Conservation (phyloP, 805 yeast genomes). For the Myxozyma neglecta region DNA sequence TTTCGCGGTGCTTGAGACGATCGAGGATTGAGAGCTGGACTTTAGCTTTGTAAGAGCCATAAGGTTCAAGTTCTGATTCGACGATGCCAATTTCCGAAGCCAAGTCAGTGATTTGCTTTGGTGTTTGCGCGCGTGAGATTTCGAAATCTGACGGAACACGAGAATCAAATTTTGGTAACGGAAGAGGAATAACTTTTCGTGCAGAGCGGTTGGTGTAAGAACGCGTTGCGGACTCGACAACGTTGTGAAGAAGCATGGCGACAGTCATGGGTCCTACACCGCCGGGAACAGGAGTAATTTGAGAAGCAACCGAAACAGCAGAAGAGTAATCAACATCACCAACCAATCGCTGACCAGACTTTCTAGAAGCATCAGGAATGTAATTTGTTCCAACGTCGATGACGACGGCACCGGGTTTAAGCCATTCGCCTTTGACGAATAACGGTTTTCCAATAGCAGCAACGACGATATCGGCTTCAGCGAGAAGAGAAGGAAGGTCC, state of each 20-base stretch:
- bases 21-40: constrained; percentile 67
- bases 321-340: constrained; percentile 89
- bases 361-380: constrained; percentile 68
- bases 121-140: constrained; percentile 83
- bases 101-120: constrained; percentile 72
- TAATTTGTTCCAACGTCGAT: constrained; percentile 95
- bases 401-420: constrained; percentile 80
- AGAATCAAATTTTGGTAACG: constrained; percentile 43
- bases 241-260: constrained; percentile 88
- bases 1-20: constrained; percentile 60
- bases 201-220: constrained; percentile 48
- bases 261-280: constrained; percentile 99
- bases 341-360: constrained; percentile 76
- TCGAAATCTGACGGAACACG: constrained; percentile 86
- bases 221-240: constrained; percentile 72
- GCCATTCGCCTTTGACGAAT: constrained; percentile 82
- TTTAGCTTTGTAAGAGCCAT: constrained; percentile 88
- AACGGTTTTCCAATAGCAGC: constrained; percentile 92
- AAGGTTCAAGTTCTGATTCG: constrained; percentile 78
- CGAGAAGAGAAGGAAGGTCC: constrained; percentile 57
- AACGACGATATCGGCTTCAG: constrained; percentile 79
- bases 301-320: constrained; percentile 61
- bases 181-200: constrained; percentile 55
- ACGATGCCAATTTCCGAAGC: constrained; percentile 82
- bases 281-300: constrained; percentile 97